Base-by-base conservation (phyloP, 495 filamentous ascomycete species). In the Lindgomyces ingoldianus region DNA sequence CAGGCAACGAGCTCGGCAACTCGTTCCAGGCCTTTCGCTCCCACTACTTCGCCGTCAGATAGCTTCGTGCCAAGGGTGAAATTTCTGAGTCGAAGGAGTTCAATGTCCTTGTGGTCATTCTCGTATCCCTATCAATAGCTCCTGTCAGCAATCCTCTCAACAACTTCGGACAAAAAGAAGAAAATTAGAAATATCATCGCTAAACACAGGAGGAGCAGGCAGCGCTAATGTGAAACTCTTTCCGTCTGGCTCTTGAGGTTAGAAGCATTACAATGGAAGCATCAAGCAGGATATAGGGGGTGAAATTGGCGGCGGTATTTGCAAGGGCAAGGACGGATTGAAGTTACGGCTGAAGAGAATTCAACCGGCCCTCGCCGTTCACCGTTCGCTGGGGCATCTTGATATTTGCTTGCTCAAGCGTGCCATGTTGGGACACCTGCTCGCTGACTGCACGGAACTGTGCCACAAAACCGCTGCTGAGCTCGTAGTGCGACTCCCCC, bases 41-140 rank as follows among this genome's bases (percentile, higher is more conserved):
- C 74, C 22, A 72, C 39, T 0, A 78, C 64, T 54, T 78, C 75
- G 0, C 70, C 70, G 58, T 93, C 89, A 14, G 77, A 57, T 44
- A 95, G 70, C 68, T 85, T 82, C 58, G 76, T 85, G 30, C 86
- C 81, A 36, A 93, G 75, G 0, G 88, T 91, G 71, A 85, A 94
- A 73, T 86, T 93, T 64, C 85, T 81, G 62, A 96, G 80, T 59
- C 89, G 86, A 51, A 95, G 78, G 57, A 95, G 80, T 44, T 85
- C 81, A 68, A 94, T 90, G 60, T 93, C 86, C 41, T 82, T 74
- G 68, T 95, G 87, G 56, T 90, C 85, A 14, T 82, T 77, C 29
- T 83, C 79, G 73, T 90, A 95, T 64, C 90, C 91, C 87, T 91
- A 68, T 39, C 25, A 49, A 51, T 42, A 55, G 42, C 33, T 44